Conservation (phyloP, 2,329 filamentous ascomycete species). For the Camillea tinctor region DNA sequence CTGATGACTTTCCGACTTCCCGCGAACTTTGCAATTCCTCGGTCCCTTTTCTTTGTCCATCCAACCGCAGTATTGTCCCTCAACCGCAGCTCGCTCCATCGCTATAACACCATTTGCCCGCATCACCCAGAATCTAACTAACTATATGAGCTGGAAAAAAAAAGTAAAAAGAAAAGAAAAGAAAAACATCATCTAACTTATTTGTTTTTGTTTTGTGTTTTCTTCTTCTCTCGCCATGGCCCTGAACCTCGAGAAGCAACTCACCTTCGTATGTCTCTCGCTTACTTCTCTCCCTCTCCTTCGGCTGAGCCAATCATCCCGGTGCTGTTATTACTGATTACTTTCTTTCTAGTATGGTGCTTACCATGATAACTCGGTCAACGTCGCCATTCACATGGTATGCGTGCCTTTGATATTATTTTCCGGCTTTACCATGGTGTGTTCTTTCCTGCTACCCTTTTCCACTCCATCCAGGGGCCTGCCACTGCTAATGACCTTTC, state of each 20-base stretch:
- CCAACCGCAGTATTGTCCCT: neutral
- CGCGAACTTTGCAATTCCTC: neutral
- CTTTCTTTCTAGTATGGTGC: conserved; percentile 66
- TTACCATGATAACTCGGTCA: conserved; percentile 77
- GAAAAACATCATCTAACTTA: too few species aligned
- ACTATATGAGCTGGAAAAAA: neutral
- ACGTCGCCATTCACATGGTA: conserved; percentile 74
- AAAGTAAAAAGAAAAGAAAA: too few species aligned
- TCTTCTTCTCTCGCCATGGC: conserved; percentile 59
- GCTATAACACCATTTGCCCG: neutral
- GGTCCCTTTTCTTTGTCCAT: neutral
- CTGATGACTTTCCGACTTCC: neutral
- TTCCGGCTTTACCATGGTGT: conserved; percentile 69
- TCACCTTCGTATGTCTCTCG: conserved; percentile 68
- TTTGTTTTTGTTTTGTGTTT: neutral
- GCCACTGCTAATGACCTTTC: conserved; percentile 19
- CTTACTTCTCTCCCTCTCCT: neutral
- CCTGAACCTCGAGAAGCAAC: conserved; percentile 77
- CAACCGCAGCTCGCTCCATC: neutral
- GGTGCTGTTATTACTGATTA: conserved; percentile 5
- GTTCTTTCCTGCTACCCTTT: conserved; percentile 28
- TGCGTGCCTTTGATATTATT: conserved; percentile 76
- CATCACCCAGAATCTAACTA: neutral
- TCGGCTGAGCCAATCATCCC: neutral
- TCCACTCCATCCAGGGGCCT: conserved; percentile 1